Evolutionary conservation across 164 flowering plant genomes (phyloP).

Genomic region (Liquidambar formosana): DNA sequence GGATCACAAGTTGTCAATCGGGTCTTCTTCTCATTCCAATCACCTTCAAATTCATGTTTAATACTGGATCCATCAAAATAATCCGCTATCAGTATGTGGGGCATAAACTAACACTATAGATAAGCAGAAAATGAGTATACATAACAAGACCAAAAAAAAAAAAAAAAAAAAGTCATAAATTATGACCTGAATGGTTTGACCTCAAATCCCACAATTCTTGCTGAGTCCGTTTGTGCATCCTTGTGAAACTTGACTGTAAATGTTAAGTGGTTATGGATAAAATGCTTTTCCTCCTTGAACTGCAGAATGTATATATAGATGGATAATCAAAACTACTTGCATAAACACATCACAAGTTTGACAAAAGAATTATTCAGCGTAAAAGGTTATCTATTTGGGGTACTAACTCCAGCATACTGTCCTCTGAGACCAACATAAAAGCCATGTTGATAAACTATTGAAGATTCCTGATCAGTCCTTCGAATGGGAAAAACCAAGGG

Average conservation of each 20-base stretch:
- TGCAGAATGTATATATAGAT: constrained; percentile 23
- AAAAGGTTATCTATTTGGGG: neutral
- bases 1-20: constrained; percentile 87
- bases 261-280: constrained; percentile 80
- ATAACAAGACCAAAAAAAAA: too few relatives aligned
- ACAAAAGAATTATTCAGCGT: neutral
- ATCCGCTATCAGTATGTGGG: constrained; percentile 1
- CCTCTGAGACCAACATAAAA: constrained; percentile 81
- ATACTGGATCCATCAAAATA: constrained; percentile 48
- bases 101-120: constrained; percentile 3
- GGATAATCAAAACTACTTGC: neutral
- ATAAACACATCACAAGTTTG: neutral
- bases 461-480: constrained; percentile 61
- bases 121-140: neutral
- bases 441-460: constrained; percentile 73
- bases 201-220: constrained; percentile 97
- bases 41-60: constrained; percentile 81
- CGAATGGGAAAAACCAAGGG: constrained; percentile 77
- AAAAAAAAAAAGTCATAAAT: neutral
- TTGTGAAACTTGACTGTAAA: constrained; percentile 85
- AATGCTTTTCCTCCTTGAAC: constrained; percentile 85
- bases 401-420: constrained; percentile 69
- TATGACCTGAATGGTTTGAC: constrained; percentile 86
- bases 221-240: constrained; percentile 60
- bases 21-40: constrained; percentile 64